Evolutionary conservation across 495 filamentous ascomycete genomes (phyloP), one percentile per base, ranked within the genome.

Genomic region (Glarea lozoyensis): DNA sequence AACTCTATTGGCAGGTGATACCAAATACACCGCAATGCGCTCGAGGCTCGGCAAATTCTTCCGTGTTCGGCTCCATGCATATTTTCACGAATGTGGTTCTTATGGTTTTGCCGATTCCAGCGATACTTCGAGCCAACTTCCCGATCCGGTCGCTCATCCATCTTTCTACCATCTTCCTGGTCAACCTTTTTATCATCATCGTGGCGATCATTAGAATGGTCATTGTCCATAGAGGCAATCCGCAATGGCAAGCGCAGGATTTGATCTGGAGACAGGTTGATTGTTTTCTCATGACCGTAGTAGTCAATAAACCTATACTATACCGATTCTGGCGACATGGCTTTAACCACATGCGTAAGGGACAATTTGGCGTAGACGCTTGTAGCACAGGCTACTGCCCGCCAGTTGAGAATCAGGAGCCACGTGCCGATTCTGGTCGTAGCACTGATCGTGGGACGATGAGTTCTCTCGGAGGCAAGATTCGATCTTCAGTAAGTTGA

Each of bases 241-340:
- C 31, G 16, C n/a, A 36, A 7, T 37, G 35, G 13, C 35, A 50
- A 23, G 10, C 35, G 3, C 25, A 42, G 20, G n/a, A 25, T 2
- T 30, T 50, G 25, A 37, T 50, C 3, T 50, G 41, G 47, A 22
- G 36, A 9, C 35, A 45, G 22, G n/a, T 49, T 22, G 48, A 51
- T 25, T 46, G 37, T 23, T 42, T 46, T 23, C 9, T 22, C 13
- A 33, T 36, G 21, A 51, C 48, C 2, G n/a, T 39, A 2, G 23
- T 51, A 5, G 43, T 29, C 10, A 51, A 51, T 38, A 38, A 33
- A 1, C 42, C 39, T 4, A 37, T 46, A 21, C 17, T 51, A n/a
- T 37, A 46, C 25, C 22, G 22, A 11, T 29, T 51, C 15, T 46
- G 34, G 18, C 21, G 34, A 11, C 38, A 51, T 17, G 43, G 22